Conservation (phyloP, 2,329 filamentous ascomycete genomes). For the Colletotrichum tofieldiae region DNA sequence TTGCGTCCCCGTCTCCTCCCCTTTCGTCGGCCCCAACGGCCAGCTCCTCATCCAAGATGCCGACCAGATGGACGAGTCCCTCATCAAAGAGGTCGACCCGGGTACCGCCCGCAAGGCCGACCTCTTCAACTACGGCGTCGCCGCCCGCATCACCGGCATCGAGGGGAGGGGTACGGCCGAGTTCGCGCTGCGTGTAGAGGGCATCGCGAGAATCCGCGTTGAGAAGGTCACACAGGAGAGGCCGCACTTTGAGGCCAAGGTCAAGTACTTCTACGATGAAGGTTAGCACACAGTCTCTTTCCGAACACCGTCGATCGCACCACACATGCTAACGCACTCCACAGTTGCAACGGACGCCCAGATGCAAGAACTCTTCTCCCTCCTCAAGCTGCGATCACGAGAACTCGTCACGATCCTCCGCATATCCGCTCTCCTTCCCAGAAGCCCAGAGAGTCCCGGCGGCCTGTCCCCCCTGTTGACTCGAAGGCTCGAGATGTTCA, state of each 20-base stretch:
- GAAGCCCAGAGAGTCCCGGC: conserved; percentile 73
- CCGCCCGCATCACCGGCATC: conserved; percentile 84
- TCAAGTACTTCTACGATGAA: conserved; percentile 80
- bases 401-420: conserved; percentile 89
- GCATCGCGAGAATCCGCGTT: conserved; percentile 82
- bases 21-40: conserved; percentile 80
- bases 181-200: conserved; percentile 89
- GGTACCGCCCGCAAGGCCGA: conserved; percentile 77
- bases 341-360: conserved; percentile 66
- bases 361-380: conserved; percentile 80
- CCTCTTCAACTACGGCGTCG: conserved; percentile 86
- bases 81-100: conserved; percentile 67
- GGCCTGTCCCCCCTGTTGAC: conserved; percentile 87
- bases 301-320: neutral
- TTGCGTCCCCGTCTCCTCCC: conserved; percentile 88
- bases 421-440: conserved; percentile 83
- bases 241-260: conserved; percentile 88
- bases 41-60: conserved; percentile 81
- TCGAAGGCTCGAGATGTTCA: conserved; percentile 88
- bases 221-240: conserved; percentile 83
- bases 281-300: conserved; percentile 59
- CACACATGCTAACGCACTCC: conserved; percentile 10
- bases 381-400: conserved; percentile 86
- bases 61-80: conserved; percentile 63
- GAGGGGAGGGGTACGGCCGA: conserved; percentile 83